Evolutionary conservation across 2,329 filamentous ascomycete genomes (phyloP).

Genomic region (Monilinia fructicola): DNA sequence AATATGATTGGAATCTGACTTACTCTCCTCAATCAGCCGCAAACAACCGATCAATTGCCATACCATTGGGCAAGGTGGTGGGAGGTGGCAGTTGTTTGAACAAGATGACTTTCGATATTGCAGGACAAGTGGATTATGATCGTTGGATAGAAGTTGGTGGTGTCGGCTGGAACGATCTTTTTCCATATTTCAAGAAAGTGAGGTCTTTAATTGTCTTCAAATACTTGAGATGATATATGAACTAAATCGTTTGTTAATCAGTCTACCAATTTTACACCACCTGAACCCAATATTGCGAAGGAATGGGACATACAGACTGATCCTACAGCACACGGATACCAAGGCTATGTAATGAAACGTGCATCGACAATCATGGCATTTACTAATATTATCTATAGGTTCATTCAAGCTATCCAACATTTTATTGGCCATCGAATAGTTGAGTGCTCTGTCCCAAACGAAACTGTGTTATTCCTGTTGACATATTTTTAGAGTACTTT

Average conservation of each 20-base stretch:
- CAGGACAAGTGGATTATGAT: constrained; percentile 39
- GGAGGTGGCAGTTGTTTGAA: constrained; percentile 44
- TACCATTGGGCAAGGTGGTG: constrained; percentile 39
- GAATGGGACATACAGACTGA: constrained; percentile 19
- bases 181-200: constrained; percentile 22
- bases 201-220: neutral
- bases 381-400: neutral
- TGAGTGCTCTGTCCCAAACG: neutral
- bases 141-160: constrained; percentile 47
- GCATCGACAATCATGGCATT: neutral
- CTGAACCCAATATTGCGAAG: neutral
- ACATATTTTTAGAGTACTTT: constrained; percentile 7
- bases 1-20: constrained; percentile 46
- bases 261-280: constrained; percentile 17
- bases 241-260: neutral
- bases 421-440: constrained; percentile 19
- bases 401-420: constrained; percentile 19
- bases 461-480: neutral
- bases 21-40: constrained; percentile 42
- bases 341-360: neutral
- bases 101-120: constrained; percentile 34
- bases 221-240: neutral
- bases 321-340: constrained; percentile 18
- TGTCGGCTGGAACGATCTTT: constrained; percentile 42
- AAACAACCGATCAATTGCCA: constrained; percentile 29